These are phyloP conservation scores for Pythium sukuiense DNA, from an alignment of 352 stramenopile species.

Conservation along the genomic window DNA sequence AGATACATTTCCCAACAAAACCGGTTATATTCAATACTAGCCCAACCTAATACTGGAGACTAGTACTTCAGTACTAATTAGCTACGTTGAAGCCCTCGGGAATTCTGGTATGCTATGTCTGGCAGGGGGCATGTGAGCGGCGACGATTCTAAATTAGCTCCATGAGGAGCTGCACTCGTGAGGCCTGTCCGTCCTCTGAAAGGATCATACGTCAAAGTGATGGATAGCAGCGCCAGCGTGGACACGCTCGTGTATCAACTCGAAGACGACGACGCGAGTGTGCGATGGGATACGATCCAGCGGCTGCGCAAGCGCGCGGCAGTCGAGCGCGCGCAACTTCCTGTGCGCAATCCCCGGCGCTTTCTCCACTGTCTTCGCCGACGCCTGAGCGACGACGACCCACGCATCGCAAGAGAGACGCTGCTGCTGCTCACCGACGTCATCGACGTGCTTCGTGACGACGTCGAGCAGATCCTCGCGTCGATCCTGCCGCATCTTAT, in stretches of 20 bases:
- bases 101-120: neutral
- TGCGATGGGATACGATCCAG: slow-evolving; percentile 55
- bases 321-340: slow-evolving; percentile 61
- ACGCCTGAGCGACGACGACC: slow-evolving; percentile 45
- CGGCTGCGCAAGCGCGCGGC: slow-evolving; percentile 68
- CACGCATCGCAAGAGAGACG: slow-evolving; percentile 48
- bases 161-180: neutral
- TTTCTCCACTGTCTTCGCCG: slow-evolving; percentile 74
- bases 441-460: slow-evolving; percentile 58
- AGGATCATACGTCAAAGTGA: neutral
- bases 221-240: slow-evolving; percentile 33
- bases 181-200: too few relatives aligned
- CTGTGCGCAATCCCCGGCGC: slow-evolving; percentile 66
- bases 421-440: slow-evolving; percentile 63
- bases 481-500: slow-evolving; percentile 74
- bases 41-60: neutral
- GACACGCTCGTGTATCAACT: slow-evolving; percentile 79
- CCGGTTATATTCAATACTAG: neutral
- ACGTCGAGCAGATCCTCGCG: slow-evolving; percentile 66
- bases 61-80: neutral
- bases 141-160: neutral
- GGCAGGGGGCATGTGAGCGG: neutral
- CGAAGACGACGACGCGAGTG: slow-evolving; percentile 62
- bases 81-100: neutral
- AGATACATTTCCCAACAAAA: neutral